Conservation (phyloP, 2,329 filamentous ascomycete species). For the Phyllosticta citriasiana region DNA sequence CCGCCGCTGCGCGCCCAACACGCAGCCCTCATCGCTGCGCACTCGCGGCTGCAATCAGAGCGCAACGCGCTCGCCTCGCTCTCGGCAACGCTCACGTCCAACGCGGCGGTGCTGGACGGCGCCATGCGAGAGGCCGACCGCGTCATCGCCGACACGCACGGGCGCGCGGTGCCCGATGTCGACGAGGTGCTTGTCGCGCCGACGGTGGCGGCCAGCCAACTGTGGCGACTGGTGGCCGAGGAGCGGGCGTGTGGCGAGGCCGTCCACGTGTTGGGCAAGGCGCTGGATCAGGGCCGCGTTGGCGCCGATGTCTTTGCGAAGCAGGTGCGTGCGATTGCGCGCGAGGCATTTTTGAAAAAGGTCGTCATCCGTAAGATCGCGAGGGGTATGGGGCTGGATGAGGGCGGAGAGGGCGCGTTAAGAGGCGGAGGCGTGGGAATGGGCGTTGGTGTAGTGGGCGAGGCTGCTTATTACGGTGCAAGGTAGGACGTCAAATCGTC, state of each 20-base stretch:
- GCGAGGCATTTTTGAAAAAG: constrained; percentile 79
- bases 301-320: constrained; percentile 66
- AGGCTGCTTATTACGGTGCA: neutral
- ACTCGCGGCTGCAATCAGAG: constrained; percentile 63
- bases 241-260: constrained; percentile 79
- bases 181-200: constrained; percentile 91
- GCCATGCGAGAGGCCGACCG: constrained; percentile 69
- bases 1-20: constrained; percentile 70
- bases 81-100: constrained; percentile 60
- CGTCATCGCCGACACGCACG: constrained; percentile 63
- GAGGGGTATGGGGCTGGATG: constrained; percentile 59
- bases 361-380: constrained; percentile 70
- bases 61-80: constrained; percentile 60
- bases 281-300: constrained; percentile 63
- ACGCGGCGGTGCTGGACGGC: constrained; percentile 68
- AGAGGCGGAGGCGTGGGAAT: neutral
- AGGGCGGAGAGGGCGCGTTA: neutral
- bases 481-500: too few relatives aligned
- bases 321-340: constrained; percentile 58
- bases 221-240: constrained; percentile 83
- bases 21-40: constrained; percentile 60
- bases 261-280: constrained; percentile 69
- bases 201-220: constrained; percentile 82
- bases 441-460: neutral
- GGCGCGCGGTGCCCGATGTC: constrained; percentile 59